Base-by-base conservation (phyloP, 768 basidiomycete genomes). In the Asterophora parasitica region DNA sequence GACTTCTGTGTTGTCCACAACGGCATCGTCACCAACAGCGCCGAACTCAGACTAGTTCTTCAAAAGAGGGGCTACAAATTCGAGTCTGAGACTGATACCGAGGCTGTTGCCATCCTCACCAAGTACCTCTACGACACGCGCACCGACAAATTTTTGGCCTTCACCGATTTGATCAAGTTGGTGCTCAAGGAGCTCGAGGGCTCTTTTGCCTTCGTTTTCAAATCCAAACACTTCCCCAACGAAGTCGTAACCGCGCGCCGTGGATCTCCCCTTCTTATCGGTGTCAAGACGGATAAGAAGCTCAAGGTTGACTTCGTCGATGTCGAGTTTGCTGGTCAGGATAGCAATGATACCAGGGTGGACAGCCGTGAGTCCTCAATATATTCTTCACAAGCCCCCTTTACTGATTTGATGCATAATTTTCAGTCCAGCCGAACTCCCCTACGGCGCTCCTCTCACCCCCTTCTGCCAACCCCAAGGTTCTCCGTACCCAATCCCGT, bases 281-380 rank as follows among this genome's bases (percentile, higher is more conserved):
- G 96, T 72, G 95, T 99, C 63, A 98, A 98, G 84, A 98, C 96
- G 13, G 95, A 99, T 65, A 94, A 96, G 79, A 98, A 98, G 70
- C 80, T 99, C 61, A 99, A 99, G 76, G 95, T 98, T 32, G 96
- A 99, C 72, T 98, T 99, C 58, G 95, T 99, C 39, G 96, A 98
- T 69, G 96, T 99, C 48, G 94, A 98, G 66, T 83, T 98, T 59
- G 83, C 88, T 28, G 83, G 84, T 33, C 79, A 87, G 36, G 86
- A 89, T 53, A 72, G 58, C 58, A 71, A 64, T 33, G 70, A 70
- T 45, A 67, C 57, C 3, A 64, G 68, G 50, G 58, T 65, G 39
- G 73, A 76, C 19, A 53, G 65, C 51, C 61, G 74, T 76, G 56
- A 62, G 76, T 70, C 42, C 42, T 6, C 16, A 4, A 27, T 28